Conservation (phyloP, 805 yeast genomes). For the Starmerella potacharoeniae region DNA sequence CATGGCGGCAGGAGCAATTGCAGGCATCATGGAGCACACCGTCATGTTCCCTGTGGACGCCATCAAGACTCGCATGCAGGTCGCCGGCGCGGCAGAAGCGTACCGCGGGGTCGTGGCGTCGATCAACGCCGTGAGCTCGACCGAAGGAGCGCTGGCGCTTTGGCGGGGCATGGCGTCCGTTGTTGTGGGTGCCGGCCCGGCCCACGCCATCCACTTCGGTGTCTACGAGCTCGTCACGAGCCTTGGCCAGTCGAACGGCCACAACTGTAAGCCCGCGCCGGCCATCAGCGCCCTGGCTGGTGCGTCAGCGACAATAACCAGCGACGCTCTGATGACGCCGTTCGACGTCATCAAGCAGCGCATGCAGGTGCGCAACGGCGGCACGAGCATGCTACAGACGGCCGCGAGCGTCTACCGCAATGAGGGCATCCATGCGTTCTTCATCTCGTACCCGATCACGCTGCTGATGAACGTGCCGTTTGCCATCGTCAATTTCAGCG, state of each 20-base stretch:
- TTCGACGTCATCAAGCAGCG: conserved; percentile 92
- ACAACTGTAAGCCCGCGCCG: conserved; percentile 54
- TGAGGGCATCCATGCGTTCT: conserved; percentile 59
- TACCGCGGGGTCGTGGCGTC: conserved; percentile 46
- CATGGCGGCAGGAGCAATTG: conserved; percentile 88
- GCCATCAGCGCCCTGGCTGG: conserved; percentile 75
- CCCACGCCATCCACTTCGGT: conserved; percentile 93
- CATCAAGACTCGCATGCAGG: conserved; percentile 92
- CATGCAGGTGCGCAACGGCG: conserved; percentile 50
- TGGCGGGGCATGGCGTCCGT: conserved; percentile 94
- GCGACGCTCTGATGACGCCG: conserved; percentile 95
- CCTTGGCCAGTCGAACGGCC: conserved; percentile 34
- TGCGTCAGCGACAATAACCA: conserved; percentile 80
- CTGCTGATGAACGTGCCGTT: conserved; percentile 85
- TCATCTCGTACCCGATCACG: conserved; percentile 89
- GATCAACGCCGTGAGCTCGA: conserved; percentile 62
- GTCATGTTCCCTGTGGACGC: conserved; percentile 96
- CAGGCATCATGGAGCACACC: conserved; percentile 98
- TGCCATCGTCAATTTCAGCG: conserved; percentile 86
- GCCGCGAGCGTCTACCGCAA: conserved; percentile 26
- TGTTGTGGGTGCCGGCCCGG: conserved; percentile 96
- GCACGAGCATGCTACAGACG: conserved; percentile 24
- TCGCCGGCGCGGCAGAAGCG: conserved; percentile 28
- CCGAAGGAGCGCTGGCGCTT: conserved; percentile 77
- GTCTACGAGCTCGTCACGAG: conserved; percentile 78